Evolutionary conservation across 345 rosid species (phyloP), one percentile per base, ranked within the genome.

Genomic region (Eucalyptus microcorys): DNA sequence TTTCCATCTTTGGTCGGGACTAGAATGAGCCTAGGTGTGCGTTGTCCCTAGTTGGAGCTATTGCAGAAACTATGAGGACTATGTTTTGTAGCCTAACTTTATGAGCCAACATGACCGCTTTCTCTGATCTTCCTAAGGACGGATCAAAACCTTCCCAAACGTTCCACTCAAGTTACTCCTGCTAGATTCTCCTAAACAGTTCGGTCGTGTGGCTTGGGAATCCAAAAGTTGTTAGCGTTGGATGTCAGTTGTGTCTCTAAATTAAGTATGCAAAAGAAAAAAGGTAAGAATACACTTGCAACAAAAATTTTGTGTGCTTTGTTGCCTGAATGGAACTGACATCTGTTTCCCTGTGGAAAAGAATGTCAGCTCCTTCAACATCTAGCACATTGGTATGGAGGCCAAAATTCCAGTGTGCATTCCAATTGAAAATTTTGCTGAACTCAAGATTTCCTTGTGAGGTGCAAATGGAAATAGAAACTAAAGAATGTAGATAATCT

Each of bases 121-220:
- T 68, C 22, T 32, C 6, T 66, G 76, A 0, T 66, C 76, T 66
- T 66, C 76, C 21, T 15, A 4, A 66, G 76, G 76, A 66, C 6
- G 1, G 76, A 66, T 66, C 76, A 66, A n/a, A 64, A 66, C 21
- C 76, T 34, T 66, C 21, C 76, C 40, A 32, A 66, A 66, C 6
- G 2, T 32, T 66, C 22, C 76, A 15, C 76, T 66, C 76, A 15
- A n/a, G 21, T 15, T 66, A 32, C 76, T n/a, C 11, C 10, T 15
- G 3, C 21, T 16, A 0, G 19, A 14, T 9, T 66, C 0, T n/a
- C 40, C 76, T 66, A 15, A 66, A 15, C 76, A n/a, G 76, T 64
- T 64, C 1, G 3, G 21, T 14, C 40, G 0, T n/a, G 34, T 1
- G 34, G 10, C 21, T 0, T n/a, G 40, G 76, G 37, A 64, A 64